A percentile compares a stretch with the other conserved stretches of the same genome.
These are phyloP conservation scores for Globisporangium nodosum DNA, from an alignment of 352 stramenopile genomes.

Conservation along the genomic window DNA sequence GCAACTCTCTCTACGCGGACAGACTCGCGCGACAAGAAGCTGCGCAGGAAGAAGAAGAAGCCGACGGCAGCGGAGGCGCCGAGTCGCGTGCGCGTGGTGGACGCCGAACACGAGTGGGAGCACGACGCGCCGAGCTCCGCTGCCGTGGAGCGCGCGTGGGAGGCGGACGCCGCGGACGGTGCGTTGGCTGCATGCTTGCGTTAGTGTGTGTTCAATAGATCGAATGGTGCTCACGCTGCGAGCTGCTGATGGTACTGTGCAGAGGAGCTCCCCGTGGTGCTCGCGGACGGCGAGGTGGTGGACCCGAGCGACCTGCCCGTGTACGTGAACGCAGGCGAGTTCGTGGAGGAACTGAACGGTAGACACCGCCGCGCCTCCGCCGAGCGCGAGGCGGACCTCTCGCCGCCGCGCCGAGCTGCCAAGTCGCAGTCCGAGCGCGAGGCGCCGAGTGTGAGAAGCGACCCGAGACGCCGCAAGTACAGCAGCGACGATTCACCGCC, in stretches of 20 bases:
- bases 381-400: conserved; percentile 32
- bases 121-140: conserved; percentile 35
- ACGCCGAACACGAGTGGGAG: conserved; percentile 56
- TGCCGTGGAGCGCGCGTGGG: conserved; percentile 56
- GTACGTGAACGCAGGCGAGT: conserved; percentile 69
- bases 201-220: background rate
- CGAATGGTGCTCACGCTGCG: background rate
- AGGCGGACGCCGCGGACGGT: conserved; percentile 48
- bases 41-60: conserved; percentile 50
- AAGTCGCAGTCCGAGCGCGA: conserved; percentile 2
- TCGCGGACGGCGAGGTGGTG: conserved; percentile 36
- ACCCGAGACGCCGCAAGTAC: conserved; percentile 1
- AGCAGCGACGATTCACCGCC: conserved; percentile 18
- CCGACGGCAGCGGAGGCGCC: conserved; percentile 10
- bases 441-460: background rate
- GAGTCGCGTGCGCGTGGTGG: conserved; percentile 42
- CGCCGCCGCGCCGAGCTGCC: conserved; percentile 33
- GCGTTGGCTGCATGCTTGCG: background rate
- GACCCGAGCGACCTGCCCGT: conserved; percentile 65
- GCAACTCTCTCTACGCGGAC: background rate
- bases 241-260: background rate
- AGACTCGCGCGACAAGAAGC: conserved; percentile 45
- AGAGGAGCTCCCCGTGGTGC: conserved; percentile 38
- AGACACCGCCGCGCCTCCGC: conserved; percentile 13
- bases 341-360: conserved; percentile 39